Evolutionary conservation across 257 asterid species (phyloP).

Genomic region (Avicennia marina): DNA sequence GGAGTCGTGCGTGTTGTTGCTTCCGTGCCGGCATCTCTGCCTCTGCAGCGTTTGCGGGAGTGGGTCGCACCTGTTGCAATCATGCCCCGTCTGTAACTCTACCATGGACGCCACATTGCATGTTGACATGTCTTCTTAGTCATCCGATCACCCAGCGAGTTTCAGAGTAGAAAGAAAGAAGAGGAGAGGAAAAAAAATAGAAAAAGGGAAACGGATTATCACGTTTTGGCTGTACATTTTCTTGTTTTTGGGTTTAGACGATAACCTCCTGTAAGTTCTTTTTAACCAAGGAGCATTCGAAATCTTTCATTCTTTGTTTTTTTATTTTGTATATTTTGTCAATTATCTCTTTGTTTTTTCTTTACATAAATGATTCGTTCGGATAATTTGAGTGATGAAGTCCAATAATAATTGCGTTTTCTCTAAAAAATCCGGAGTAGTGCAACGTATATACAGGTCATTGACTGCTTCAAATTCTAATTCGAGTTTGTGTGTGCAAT

Average conservation of each 20-base stretch:
- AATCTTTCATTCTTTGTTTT: slow-evolving; percentile 49
- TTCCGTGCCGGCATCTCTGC: slow-evolving; percentile 77
- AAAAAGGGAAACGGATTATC: not conserved
- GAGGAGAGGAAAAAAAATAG: not conserved
- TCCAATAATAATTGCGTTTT: no score
- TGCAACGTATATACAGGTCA: no score
- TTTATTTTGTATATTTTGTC: no score
- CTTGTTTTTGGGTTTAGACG: not conserved
- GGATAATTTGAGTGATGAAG: no score
- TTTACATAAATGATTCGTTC: not conserved
- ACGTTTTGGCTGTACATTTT: slow-evolving; percentile 20
- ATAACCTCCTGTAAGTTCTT: slow-evolving; percentile 33
- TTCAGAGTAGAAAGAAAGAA: not conserved
- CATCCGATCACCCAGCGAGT: not conserved
- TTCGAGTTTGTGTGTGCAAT: no score
- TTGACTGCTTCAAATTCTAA: no score
- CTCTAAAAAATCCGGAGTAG: no score
- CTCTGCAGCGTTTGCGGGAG: slow-evolving; percentile 44
- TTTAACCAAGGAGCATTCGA: slow-evolving; percentile 12
- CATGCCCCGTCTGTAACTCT: slow-evolving; percentile 56
- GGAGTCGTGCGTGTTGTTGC: slow-evolving; percentile 51
- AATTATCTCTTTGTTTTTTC: not conserved
- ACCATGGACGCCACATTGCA: slow-evolving; percentile 58
- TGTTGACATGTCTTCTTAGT: slow-evolving; percentile 41
- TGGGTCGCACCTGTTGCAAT: slow-evolving; percentile 38